These are phyloP conservation scores for Cyphellophora europaea DNA, from an alignment of 2,329 filamentous ascomycete genomes.

Conservation along the genomic window DNA sequence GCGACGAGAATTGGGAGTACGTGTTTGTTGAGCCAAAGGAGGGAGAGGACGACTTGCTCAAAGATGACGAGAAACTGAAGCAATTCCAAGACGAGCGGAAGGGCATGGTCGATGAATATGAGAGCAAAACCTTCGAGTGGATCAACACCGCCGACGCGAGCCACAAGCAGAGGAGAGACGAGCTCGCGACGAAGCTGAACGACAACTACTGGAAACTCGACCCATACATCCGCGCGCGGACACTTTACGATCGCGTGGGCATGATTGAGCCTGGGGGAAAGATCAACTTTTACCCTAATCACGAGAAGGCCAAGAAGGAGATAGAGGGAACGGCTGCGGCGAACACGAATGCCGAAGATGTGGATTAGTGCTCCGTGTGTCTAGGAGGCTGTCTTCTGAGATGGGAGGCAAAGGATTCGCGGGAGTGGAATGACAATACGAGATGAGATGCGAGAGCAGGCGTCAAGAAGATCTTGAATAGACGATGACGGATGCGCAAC, in stretches of 20 bases:
- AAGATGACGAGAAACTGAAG: constrained; percentile 56
- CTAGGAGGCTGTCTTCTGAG: too few relatives aligned
- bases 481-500: too few relatives aligned
- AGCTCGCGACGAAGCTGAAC: constrained; percentile 54
- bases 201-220: constrained; percentile 84
- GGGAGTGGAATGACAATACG: too few relatives aligned
- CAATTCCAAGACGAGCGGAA: constrained; percentile 55
- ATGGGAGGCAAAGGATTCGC: too few relatives aligned
- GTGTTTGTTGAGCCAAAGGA: constrained; percentile 65
- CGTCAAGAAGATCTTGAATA: too few relatives aligned
- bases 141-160: constrained; percentile 44
- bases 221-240: constrained; percentile 72
- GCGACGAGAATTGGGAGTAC: constrained; percentile 77
- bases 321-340: constrained; percentile 5
- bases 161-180: constrained; percentile 49
- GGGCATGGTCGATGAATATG: constrained; percentile 61
- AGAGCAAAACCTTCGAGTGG: constrained; percentile 68
- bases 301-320: constrained; percentile 8
- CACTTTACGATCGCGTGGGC: constrained; percentile 75
- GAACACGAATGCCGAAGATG: constrained; percentile 14
- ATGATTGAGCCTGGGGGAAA: constrained; percentile 59
- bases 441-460: too few relatives aligned
- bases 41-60: constrained; percentile 70
- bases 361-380: constrained; percentile 14
- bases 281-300: constrained; percentile 58